phyloP scores from a whole-genome alignment of 2,329 filamentous ascomycete genomes.

The Ramularia endophylla region DNA sequence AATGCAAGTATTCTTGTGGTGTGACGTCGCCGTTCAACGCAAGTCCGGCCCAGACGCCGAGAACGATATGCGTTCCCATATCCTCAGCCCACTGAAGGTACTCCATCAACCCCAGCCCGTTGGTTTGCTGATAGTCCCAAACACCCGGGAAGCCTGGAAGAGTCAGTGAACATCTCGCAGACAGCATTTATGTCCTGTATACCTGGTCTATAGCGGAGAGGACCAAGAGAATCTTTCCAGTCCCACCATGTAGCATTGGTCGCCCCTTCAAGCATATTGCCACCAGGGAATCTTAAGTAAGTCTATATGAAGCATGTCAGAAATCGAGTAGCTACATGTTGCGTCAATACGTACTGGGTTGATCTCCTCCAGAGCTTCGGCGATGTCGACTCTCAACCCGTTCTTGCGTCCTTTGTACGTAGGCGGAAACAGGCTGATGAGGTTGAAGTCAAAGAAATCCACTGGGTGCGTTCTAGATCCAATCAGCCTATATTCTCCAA shows the following conservation, averaged over 20 bases:
- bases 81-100: conserved; percentile 51
- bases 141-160: conserved; percentile 37
- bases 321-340: too few species aligned
- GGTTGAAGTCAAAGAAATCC: conserved; percentile 43
- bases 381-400: conserved; percentile 44
- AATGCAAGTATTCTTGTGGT: conserved; percentile 43
- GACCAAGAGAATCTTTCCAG: conserved; percentile 49
- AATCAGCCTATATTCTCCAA: too few species aligned
- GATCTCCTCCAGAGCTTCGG: conserved; percentile 39
- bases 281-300: conserved; percentile 45
- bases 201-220: conserved; percentile 40
- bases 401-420: conserved; percentile 48
- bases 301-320: neutral
- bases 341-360: conserved; percentile 39
- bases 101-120: conserved; percentile 56
- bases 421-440: conserved; percentile 47
- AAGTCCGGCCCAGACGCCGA: conserved; percentile 22
- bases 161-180: too few species aligned
- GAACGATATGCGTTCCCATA: conserved; percentile 1
- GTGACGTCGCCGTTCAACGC: conserved; percentile 44
- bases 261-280: conserved; percentile 45
- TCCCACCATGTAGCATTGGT: conserved; percentile 33
- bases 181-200: too few species aligned
- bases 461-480: too few species aligned
- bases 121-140: conserved; percentile 55